Base-by-base conservation (phyloP, 352 stramenopile species). In the Pythium phragmitis region DNA sequence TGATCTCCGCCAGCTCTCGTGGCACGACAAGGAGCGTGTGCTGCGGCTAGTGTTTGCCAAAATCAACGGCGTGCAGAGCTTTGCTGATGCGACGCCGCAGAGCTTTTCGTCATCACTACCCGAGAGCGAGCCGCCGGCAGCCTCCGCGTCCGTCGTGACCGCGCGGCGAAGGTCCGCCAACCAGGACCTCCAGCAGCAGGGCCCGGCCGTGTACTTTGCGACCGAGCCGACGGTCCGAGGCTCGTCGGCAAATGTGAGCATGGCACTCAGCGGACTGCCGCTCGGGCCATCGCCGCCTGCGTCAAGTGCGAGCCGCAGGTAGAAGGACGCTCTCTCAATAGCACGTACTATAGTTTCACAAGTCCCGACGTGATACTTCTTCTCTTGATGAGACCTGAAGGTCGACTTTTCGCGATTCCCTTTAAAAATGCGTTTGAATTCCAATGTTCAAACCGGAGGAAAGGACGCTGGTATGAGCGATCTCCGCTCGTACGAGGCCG, bases 41-140 rank as follows among this genome's bases (percentile, higher is more conserved):
- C 76, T 98, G 42, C 80, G 92, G 14, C 75, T 98, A n/a, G 77
- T 98, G 42, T 98, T 98, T 56, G 87, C 92, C 8, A 96, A 96
- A 68, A 98, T 98, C 69, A 98, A 98, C 52, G 82, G 73, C 37
- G 77, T 78, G 12, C 77, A 90, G 52, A 89, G 80, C 57, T 73
- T 68, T n/a, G 75, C 76, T 0, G 72, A 84, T 30, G 60, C 49
- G 2, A 61, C 39, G 2, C 65, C 65, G 5, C 65, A 67, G 46
- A 28, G 61, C 34, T 39, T 13, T 6, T 47, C 54, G 30, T 16
- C 54, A 7, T 26, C 43, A 54, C 11, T 74, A 69, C 51, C 59
- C 70, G 37, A 63, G 43, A 49, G 59, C 68, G 21, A 74, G 60
- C 47, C 46, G 7, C 34, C 42, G 14, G 17, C 28, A 16, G 21